These are phyloP conservation scores for Cyberlindnera bimundalis DNA, from an alignment of 805 yeast species.

Conservation along the genomic window DNA sequence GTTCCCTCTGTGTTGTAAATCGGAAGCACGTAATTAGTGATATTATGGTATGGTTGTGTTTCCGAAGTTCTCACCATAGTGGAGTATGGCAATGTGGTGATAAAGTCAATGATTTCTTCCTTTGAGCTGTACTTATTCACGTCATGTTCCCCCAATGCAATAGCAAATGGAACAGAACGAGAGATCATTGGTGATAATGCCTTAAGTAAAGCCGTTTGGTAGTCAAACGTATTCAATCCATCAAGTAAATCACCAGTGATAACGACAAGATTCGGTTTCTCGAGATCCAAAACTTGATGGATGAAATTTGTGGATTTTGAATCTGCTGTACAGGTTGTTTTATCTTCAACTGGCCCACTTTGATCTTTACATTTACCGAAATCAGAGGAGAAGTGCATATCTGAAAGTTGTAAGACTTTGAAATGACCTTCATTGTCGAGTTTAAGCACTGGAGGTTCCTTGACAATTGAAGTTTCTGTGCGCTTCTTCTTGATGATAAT, in stretches of 20 bases:
- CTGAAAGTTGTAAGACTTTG: conserved; percentile 65
- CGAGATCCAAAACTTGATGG: conserved; percentile 47
- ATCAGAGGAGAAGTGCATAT: conserved; percentile 60
- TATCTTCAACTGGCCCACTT: conserved; percentile 18
- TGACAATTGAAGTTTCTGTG: background rate
- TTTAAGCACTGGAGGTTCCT: conserved; percentile 21
- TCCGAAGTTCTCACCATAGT: conserved; percentile 19
- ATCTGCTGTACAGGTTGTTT: conserved; percentile 48
- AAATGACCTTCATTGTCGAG: conserved; percentile 36
- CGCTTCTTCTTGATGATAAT: conserved; percentile 6
- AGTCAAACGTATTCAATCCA: conserved; percentile 54
- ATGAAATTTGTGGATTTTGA: conserved; percentile 48
- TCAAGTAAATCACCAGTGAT: conserved; percentile 64
- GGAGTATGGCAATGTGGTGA: conserved; percentile 49
- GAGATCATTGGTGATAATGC: conserved; percentile 52
- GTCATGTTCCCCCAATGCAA: conserved; percentile 60
- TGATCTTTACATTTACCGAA: conserved; percentile 50
- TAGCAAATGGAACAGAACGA: conserved; percentile 57
- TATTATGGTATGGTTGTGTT: conserved; percentile 35
- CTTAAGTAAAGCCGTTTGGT: conserved; percentile 58
- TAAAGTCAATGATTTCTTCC: conserved; percentile 41
- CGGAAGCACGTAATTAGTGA: conserved; percentile 44
- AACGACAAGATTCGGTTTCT: conserved; percentile 60
- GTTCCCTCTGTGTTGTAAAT: conserved; percentile 32
- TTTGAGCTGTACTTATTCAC: conserved; percentile 47